Conservation (phyloP, 805 yeast genomes). For the Zygoascus tannicola region DNA sequence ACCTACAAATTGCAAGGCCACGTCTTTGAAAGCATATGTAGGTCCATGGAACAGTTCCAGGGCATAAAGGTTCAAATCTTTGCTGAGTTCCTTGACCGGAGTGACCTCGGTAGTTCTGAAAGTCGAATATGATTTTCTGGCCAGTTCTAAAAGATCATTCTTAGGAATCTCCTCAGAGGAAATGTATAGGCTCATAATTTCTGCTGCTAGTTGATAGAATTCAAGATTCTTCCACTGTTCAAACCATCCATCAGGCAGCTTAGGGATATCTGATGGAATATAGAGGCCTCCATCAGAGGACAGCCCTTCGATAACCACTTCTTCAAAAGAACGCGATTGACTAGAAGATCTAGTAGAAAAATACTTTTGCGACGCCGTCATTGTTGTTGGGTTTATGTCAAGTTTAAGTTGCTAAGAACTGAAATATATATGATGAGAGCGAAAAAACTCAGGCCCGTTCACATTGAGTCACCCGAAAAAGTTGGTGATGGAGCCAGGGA, state of each 20-base stretch:
- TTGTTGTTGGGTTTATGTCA: background rate
- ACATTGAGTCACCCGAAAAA: background rate
- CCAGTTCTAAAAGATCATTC: conserved; percentile 53
- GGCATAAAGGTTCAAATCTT: conserved; percentile 51
- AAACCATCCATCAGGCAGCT: conserved; percentile 47
- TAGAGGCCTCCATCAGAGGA: conserved; percentile 97
- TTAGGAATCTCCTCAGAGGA: conserved; percentile 62
- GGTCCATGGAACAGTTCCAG: conserved; percentile 98
- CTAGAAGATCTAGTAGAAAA: conserved; percentile 33
- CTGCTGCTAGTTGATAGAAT: conserved; percentile 80
- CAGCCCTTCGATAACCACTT: conserved; percentile 52
- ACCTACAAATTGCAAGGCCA: conserved; percentile 96
- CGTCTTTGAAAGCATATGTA: conserved; percentile 97
- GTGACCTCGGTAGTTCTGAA: conserved; percentile 86
- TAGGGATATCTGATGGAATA: conserved; percentile 76
- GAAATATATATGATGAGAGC: background rate
- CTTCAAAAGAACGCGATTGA: conserved; percentile 29
- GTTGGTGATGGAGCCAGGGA: background rate
- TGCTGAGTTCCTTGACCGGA: conserved; percentile 57
- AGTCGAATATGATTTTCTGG: conserved; percentile 73
- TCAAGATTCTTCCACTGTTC: conserved; percentile 61
- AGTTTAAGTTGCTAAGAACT: too few relatives aligned
- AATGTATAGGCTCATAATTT: conserved; percentile 75
- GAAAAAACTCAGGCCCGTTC: background rate
- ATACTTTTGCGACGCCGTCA: conserved; percentile 18